phyloP scores from a whole-genome alignment of 805 yeast genomes.

The Monosporozyma yasuniensis region DNA sequence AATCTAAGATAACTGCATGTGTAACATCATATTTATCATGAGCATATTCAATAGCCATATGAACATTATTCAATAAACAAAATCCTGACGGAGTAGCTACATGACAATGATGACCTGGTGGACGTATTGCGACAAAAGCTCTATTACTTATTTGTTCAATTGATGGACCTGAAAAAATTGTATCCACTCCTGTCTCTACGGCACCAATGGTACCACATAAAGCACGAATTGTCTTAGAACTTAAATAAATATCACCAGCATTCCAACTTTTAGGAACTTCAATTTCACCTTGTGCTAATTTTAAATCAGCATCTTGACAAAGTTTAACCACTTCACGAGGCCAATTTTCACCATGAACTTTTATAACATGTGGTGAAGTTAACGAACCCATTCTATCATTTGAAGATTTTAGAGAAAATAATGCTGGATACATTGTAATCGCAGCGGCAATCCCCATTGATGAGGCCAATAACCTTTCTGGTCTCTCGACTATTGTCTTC shows the following conservation, averaged over 20 bases:
- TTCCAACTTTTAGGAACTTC: slow-evolving; percentile 82
- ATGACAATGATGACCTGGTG: slow-evolving; percentile 85
- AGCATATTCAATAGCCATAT: slow-evolving; percentile 74
- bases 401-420: slow-evolving; percentile 40
- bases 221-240: slow-evolving; percentile 58
- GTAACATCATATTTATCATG: slow-evolving; percentile 51
- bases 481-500: slow-evolving; percentile 70
- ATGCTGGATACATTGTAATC: slow-evolving; percentile 54
- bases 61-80: slow-evolving; percentile 73
- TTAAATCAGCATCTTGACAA: slow-evolving; percentile 49
- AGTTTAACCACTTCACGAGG: slow-evolving; percentile 48
- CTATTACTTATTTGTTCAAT: slow-evolving; percentile 31
- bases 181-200: slow-evolving; percentile 60
- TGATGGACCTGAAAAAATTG: slow-evolving; percentile 34
- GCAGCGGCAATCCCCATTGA: slow-evolving; percentile 78
- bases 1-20: slow-evolving; percentile 74
- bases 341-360: slow-evolving; percentile 72
- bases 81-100: slow-evolving; percentile 80
- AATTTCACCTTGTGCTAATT: slow-evolving; percentile 42
- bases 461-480: slow-evolving; percentile 67
- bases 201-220: slow-evolving; percentile 72
- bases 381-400: slow-evolving; percentile 37
- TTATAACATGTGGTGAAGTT: slow-evolving; percentile 49
- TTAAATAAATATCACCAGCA: slow-evolving; percentile 70
- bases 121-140: slow-evolving; percentile 63